phyloP scores from a whole-genome alignment of 441 rosid genomes.

The Croton setiger region DNA sequence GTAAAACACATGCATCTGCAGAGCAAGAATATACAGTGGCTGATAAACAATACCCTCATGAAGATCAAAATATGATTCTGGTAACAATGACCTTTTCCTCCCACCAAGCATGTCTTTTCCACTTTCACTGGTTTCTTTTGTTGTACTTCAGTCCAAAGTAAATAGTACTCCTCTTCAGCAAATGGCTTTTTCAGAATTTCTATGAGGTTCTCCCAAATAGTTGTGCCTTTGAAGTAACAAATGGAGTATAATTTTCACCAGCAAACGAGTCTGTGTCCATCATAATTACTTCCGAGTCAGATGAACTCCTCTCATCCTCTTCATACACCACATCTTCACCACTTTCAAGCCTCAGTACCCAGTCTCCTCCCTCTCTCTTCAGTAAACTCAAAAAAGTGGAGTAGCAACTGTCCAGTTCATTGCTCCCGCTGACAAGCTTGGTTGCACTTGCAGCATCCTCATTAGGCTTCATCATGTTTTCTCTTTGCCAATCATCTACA shows the following conservation, averaged over 20 bases:
- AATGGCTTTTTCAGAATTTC: conserved; percentile 44
- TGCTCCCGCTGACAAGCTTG: conserved; percentile 1
- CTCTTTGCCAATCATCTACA: no score
- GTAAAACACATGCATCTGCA: background rate
- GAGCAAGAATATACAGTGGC: background rate
- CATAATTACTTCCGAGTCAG: conserved; percentile 50
- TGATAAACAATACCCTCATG: conserved; percentile 35
- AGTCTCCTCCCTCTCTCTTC: conserved; percentile 21
- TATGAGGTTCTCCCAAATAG: conserved; percentile 28
- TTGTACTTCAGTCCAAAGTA: conserved; percentile 23
- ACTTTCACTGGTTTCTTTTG: conserved; percentile 23
- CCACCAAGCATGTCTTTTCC: conserved; percentile 35
- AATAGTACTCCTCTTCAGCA: conserved; percentile 31
- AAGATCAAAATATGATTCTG: conserved; percentile 40
- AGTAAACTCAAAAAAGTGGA: conserved; percentile 7
- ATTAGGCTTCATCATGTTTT: no score
- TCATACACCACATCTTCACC: conserved; percentile 28
- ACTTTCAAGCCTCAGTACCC: conserved; percentile 13
- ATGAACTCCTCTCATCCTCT: conserved; percentile 28
- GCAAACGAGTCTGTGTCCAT: conserved; percentile 36
- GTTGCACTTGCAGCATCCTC: background rate
- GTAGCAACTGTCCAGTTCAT: conserved; percentile 18
- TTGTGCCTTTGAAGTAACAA: conserved; percentile 29
- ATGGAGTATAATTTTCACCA: conserved; percentile 30
- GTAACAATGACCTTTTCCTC: conserved; percentile 15